A percentile compares a stretch with the other conserved stretches of the same genome.
phyloP scores from a whole-genome alignment of 2,329 filamentous ascomycete species.

The Fusarium oligoseptatum region DNA sequence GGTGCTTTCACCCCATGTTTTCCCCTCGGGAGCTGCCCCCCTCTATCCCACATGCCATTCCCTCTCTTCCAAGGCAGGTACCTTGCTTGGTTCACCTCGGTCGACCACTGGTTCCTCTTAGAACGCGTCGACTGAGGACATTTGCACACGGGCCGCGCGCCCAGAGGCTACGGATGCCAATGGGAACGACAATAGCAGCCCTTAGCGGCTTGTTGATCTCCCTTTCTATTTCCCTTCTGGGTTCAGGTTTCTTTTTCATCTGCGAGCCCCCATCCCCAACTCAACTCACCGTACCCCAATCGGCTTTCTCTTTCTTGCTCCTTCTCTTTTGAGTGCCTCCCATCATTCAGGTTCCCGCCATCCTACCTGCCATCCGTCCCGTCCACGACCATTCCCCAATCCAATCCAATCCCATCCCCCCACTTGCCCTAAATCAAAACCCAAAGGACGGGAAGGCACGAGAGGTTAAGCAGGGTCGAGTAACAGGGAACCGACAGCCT shows the following conservation, averaged over 20 bases:
- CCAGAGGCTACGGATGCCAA: conserved; percentile 34
- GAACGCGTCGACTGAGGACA: conserved; percentile 17
- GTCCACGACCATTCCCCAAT: neutral
- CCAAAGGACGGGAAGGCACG: conserved; percentile 16
- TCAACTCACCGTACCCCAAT: conserved; percentile 24
- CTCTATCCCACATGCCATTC: neutral
- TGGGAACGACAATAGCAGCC: conserved; percentile 35
- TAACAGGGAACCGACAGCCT: conserved; percentile 21
- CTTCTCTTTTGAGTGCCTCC: neutral
- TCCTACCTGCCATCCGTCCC: neutral
- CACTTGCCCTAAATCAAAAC: conserved; percentile 1
- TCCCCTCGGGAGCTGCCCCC: neutral
- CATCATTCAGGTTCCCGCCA: neutral
- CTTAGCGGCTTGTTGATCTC: conserved; percentile 45
- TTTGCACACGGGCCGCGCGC: conserved; percentile 28
- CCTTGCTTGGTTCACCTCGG: conserved; percentile 7
- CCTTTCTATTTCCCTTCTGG: conserved; percentile 29
- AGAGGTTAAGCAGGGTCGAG: conserved; percentile 16
- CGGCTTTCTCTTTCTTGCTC: conserved; percentile 14
- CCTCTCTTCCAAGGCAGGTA: neutral
- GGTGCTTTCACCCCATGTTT: conserved; percentile 10
- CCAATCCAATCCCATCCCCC: neutral
- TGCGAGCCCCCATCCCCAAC: conserved; percentile 19
- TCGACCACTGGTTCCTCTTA: conserved; percentile 25
- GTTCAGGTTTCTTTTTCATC: conserved; percentile 18